These are phyloP conservation scores for Lactifluus pinguis DNA, from an alignment of 768 basidiomycete species.

Conservation along the genomic window DNA sequence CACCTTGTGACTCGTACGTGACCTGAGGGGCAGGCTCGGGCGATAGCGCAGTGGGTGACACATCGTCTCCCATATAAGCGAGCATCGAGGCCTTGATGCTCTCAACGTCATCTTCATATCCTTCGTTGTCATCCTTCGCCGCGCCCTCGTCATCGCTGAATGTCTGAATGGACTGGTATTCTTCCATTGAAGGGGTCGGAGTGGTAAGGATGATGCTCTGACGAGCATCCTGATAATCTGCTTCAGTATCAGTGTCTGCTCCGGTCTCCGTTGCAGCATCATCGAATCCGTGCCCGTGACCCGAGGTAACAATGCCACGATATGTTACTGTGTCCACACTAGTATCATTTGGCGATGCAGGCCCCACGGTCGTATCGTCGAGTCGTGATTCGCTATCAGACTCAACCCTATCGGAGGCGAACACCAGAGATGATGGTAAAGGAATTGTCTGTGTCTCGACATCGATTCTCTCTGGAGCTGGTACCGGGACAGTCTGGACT, in stretches of 20 bases:
- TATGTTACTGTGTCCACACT: constrained; percentile 28
- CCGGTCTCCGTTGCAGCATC: constrained; percentile 51
- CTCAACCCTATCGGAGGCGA: constrained; percentile 10
- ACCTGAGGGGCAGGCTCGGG: constrained; percentile 22
- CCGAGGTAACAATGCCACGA: constrained; percentile 5
- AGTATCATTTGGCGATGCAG: constrained; percentile 20
- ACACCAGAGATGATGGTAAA: neutral
- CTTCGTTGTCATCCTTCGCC: constrained; percentile 43
- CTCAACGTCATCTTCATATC: constrained; percentile 49
- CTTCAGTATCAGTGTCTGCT: constrained; percentile 57
- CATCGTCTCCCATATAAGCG: constrained; percentile 20
- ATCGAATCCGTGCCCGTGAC: constrained; percentile 28
- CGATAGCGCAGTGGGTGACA: constrained; percentile 5
- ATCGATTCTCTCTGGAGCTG: constrained; percentile 8
- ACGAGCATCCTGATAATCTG: constrained; percentile 68
- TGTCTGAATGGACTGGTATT: constrained; percentile 12
- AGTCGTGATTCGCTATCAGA: neutral
- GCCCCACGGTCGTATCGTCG: constrained; percentile 14
- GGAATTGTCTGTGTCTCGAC: constrained; percentile 19
- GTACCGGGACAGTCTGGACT: constrained; percentile 25
- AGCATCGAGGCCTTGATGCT: constrained; percentile 64
- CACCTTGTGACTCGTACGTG: constrained; percentile 45
- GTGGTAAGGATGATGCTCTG: constrained; percentile 54
- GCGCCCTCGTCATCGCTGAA: constrained; percentile 50
- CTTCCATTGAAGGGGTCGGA: constrained; percentile 47